Evolutionary conservation across 768 basidiomycete genomes (phyloP), one percentile per base, ranked within the genome.

Genomic region (Clavulina sp.): DNA sequence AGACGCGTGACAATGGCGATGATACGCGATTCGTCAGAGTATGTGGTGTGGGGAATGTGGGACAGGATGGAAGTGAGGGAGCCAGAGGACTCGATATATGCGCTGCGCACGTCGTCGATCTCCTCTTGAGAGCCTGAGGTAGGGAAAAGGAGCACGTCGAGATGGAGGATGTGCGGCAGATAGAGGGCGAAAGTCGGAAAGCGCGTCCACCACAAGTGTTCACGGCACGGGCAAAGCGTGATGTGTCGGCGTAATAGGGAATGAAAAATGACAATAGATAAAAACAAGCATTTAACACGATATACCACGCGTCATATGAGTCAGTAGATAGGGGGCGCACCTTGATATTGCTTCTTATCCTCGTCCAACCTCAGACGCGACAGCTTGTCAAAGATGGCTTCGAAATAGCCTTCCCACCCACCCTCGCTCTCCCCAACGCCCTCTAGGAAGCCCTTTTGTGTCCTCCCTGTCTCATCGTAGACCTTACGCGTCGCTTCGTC

Each of bases 391-490:
- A 89, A 95, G 57, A 95, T 66, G 52, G 80, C 80, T 62, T 82
- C 83, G 59, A 97, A 99, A 66, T 99, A 99, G 4, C 84, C 76
- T 60, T 89, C 87, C 95, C 95, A 99, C 1, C 88, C 86, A 55
- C 80, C 84, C 54, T 83, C 85, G 6, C 77, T 85, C 4, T 75
- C 74, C 23, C 69, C 77, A 0, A 60, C 57, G 36, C 83, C 62
- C 47, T 80, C 78, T 23, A 66, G 64, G 41, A 82, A 73, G 6
- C 74, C 75, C 59, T 96, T 91, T 56, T 80, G 78, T 5, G 91
- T 95, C 57, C 75, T 75, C 18, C 95, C 95, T 0, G 84, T 93
- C 51, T 65, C 66, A 59, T 97, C 91, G 58, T 96, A 99, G 54
- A 77, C 70, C 60, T 75, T 70, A 61, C 80, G 75, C 57, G 80